A percentile compares a stretch with the other conserved stretches of the same genome.
Evolutionary conservation across 1,284 basidiomycete genomes (phyloP).

Genomic region (Boletus sp.): DNA sequence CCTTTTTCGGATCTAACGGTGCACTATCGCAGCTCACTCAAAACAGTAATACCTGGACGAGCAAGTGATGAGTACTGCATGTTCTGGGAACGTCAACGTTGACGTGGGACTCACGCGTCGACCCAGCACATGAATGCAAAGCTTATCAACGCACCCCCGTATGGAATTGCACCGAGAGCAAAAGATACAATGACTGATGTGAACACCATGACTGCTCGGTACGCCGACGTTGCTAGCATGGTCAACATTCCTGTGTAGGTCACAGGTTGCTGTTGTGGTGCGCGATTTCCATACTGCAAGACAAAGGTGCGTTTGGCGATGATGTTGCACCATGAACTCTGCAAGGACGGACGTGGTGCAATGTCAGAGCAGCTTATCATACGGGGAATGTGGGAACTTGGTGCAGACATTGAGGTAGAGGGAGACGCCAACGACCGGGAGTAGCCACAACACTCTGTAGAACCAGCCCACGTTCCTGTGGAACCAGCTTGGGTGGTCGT

Average conservation of each 20-base stretch:
- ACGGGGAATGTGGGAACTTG: conserved; percentile 5
- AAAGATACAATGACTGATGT: conserved; percentile 72
- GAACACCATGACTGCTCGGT: conserved; percentile 73
- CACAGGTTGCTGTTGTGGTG: conserved; percentile 42
- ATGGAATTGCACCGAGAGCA: conserved; percentile 58
- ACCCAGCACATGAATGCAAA: conserved; percentile 80
- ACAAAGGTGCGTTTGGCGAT: conserved; percentile 69
- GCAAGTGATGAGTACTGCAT: conserved; percentile 1
- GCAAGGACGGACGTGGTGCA: conserved; percentile 12
- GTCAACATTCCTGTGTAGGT: conserved; percentile 71
- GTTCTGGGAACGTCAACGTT: conserved; percentile 1
- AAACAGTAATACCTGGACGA: conserved; percentile 76
- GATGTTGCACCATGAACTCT: conserved; percentile 71
- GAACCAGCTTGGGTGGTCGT: conserved; percentile 59
- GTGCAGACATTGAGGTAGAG: conserved; percentile 71
- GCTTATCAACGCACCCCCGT: conserved; percentile 53
- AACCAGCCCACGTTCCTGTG: conserved; percentile 69
- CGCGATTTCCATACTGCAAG: conserved; percentile 60
- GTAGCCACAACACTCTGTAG: conserved; percentile 70
- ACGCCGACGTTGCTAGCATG: conserved; percentile 70
- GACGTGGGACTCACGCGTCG: conserved; percentile 60
- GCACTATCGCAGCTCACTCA: conserved; percentile 52
- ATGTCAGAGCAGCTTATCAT: conserved; percentile 14
- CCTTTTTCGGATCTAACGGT: background rate
- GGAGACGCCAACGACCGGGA: conserved; percentile 66